Evolutionary conservation across 805 yeast genomes (phyloP), one percentile per base, ranked within the genome.

Genomic region (Kodamaea sagamina): DNA sequence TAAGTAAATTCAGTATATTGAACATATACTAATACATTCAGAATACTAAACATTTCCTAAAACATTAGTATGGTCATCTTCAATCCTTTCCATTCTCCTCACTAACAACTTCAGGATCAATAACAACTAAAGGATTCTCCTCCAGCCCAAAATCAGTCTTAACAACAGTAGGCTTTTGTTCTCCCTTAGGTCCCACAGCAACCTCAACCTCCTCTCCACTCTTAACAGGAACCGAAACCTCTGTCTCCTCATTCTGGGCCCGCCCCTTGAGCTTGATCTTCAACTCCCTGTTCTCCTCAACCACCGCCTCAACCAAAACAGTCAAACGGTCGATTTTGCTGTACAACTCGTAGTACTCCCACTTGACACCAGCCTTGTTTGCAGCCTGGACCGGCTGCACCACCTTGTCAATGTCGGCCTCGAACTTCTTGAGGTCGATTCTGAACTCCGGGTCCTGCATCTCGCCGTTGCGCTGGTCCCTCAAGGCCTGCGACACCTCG

Each of bases 401-500:
- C 4, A 72, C 70, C 4, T 59, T 51, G 8, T 72, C 71, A 18
- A 86, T 76, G 19, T 72, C 72, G 10, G 57, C 50, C 16, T 66
- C 69, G 81, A 89, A 88, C 13, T 63, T 54, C 4, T 55, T 51
- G 32, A 72, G 68, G 29, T 75, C 69, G 6, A 77, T 75, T n/a
- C 71, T 59, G 57, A 86, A 86, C 45, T 79, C 79, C 0, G 89
- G 87, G 59, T 88, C 96, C 29, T 71, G 75, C 6, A 59, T 58
- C 57, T 86, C 93, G 1, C 89, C 90, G 21, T 72, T 68, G 24
- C 72, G 65, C 56, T 86, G 93, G 7, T 65, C 61, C 41, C 70
- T 61, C 21, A 82, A 48, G 39, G 62, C 65, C 36, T 61, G 58
- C 19, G 53, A 51, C 15, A 69, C 59, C 37, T 71, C 78, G 26